Base-by-base conservation (phyloP, 768 basidiomycete species). In the Exsudoporus frostii region DNA sequence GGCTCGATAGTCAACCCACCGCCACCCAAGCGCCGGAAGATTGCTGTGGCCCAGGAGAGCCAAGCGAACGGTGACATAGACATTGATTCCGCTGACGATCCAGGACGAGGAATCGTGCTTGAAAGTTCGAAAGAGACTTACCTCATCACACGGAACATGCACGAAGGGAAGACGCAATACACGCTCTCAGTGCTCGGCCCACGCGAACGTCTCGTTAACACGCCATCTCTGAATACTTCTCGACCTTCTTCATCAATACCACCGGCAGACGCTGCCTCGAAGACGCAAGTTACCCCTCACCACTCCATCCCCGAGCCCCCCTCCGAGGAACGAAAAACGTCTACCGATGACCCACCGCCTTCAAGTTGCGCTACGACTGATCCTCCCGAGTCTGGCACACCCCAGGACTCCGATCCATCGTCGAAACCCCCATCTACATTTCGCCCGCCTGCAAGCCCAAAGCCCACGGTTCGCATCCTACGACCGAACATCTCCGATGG, bases 21-120 rank as follows among this genome's bases (percentile, higher is more conserved):
- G 3, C 58, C 58, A 7, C n/a, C 51, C 11, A 70, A 70, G 47
- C 69, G 69, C 24, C 66, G 67, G 47, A 70, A 65, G 60, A 29
- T 58, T 2, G n/a, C 48, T 37, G 45, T 33, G 30, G n/a, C 22
- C 3, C 42, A 10, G n/a, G 60, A 56, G 39, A 46, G 6, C n/a
- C 59, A 55, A 33, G 24, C 15, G 5, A 50, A 56, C 10, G 57
- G 33, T 3, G 57, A 56, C 1, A 47, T 54, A 3, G 53, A 57
- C 2, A 53, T 42, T 55, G 55, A 55, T n/a, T 19, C 55, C 1
- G 50, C 20, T 5, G 58, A 60, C 3, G 60, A 62, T 0, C 7
- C 40, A 22, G 41, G 30, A 29, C 47, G 41, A 32, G 65, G 66
- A 5, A 20, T 69, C 24, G 56, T 71, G 20, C 58, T 69, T 15